phyloP scores from a whole-genome alignment of 108 stramenopile genomes.

The Phaeodactylum tricornutum region DNA sequence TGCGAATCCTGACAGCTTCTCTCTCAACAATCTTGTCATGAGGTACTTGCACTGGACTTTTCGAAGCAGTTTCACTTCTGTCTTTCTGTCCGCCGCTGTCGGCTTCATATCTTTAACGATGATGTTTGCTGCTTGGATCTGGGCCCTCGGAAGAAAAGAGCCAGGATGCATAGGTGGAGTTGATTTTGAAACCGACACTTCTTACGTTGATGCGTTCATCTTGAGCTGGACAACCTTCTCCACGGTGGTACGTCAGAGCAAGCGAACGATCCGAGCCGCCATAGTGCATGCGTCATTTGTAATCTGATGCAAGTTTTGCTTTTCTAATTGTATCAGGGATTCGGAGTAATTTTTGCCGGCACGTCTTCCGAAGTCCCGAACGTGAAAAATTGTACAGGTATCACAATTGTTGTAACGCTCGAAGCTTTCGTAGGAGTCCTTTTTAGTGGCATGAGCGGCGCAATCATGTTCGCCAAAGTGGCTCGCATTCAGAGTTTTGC shows the following conservation, averaged over 20 bases:
- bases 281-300: neutral
- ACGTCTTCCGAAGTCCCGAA: conserved; percentile 16
- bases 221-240: conserved; percentile 47
- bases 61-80: conserved; percentile 19
- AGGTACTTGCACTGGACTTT: conserved; percentile 28
- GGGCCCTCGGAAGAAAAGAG: conserved; percentile 4
- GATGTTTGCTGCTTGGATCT: conserved; percentile 16
- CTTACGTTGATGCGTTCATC: conserved; percentile 34
- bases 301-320: neutral
- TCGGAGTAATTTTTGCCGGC: conserved; percentile 27
- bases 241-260: no score
- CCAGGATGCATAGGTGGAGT: conserved; percentile 26
- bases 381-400: conserved; percentile 26
- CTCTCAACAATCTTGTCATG: conserved; percentile 6
- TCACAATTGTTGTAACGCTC: conserved; percentile 33
- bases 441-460: conserved; percentile 51
- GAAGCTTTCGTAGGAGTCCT: conserved; percentile 65
- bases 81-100: conserved; percentile 16
- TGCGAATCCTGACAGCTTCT: no score
- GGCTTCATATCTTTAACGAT: conserved; percentile 15
- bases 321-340: conserved; percentile 14
- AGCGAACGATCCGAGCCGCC: no score
- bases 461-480: conserved; percentile 68
- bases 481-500: conserved; percentile 48
- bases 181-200: conserved; percentile 9